Conservation (phyloP, 805 yeast genomes). For the Candida corydali region DNA sequence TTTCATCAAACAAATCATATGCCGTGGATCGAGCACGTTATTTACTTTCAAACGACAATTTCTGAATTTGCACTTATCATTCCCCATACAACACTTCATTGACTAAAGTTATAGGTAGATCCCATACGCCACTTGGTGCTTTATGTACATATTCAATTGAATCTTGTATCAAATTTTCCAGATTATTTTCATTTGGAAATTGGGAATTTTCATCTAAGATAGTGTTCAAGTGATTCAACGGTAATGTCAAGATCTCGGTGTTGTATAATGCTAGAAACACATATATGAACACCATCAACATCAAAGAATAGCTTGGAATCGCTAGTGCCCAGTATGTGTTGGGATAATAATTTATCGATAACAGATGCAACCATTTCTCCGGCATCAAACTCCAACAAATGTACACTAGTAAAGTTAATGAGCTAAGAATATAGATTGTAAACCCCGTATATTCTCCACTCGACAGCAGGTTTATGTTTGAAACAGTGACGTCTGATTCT, state of each 20-base stretch:
- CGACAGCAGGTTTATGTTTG: slow-evolving; percentile 48
- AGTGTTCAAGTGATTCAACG: slow-evolving; percentile 55
- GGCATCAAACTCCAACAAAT: slow-evolving; percentile 77
- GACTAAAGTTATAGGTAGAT: slow-evolving; percentile 69
- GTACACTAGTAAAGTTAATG: slow-evolving; percentile 53
- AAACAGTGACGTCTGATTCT: slow-evolving; percentile 60
- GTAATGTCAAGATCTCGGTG: slow-evolving; percentile 66
- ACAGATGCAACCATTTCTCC: slow-evolving; percentile 42
- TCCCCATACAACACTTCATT: slow-evolving; percentile 55
- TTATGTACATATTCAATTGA: slow-evolving; percentile 41
- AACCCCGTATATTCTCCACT: slow-evolving; percentile 85
- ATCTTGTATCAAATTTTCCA: slow-evolving; percentile 7
- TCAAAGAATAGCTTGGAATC: slow-evolving; percentile 65
- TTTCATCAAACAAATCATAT: too few species aligned
- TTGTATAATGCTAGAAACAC: slow-evolving; percentile 68
- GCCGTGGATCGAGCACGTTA: too few species aligned
- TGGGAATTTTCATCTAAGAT: slow-evolving; percentile 64
- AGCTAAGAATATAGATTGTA: slow-evolving; percentile 68
- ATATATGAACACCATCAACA: slow-evolving; percentile 70
- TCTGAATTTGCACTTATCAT: too few species aligned
- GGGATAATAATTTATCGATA: slow-evolving; percentile 72
- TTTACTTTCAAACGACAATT: too few species aligned
- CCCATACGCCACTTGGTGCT: slow-evolving; percentile 84
- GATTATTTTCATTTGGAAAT: slow-evolving; percentile 17
- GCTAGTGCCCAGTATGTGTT: slow-evolving; percentile 90